Evolutionary conservation across 495 filamentous ascomycete species (phyloP).

Genomic region (Lophium mytilinum): DNA sequence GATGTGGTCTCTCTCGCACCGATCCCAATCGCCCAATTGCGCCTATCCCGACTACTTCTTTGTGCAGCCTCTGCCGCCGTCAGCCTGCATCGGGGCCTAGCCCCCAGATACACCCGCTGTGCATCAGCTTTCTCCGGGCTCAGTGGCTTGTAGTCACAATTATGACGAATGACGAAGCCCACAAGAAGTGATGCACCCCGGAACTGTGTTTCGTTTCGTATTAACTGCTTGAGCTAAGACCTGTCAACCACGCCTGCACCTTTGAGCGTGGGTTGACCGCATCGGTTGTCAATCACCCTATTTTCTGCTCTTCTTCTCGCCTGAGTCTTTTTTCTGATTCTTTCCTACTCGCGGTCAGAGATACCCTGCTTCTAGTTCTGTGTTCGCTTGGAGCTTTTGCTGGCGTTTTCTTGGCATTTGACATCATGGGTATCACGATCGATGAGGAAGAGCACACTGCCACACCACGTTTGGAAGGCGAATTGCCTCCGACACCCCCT

Average conservation of each 20-base stretch:
- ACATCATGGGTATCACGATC: constrained; percentile 7
- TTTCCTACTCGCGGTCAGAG: not conserved
- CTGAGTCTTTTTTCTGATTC: not conserved
- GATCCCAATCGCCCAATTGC: not conserved
- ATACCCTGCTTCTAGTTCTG: not conserved
- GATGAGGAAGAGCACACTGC: constrained; percentile 3
- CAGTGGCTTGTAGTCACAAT: constrained; percentile 11
- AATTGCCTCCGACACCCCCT: constrained; percentile 23
- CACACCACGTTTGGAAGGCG: not conserved
- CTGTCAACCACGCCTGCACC: not conserved
- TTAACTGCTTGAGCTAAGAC: constrained; percentile 4
- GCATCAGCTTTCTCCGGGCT: constrained; percentile 17
- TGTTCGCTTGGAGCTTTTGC: not conserved
- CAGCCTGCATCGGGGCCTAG: not conserved
- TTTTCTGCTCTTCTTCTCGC: not conserved
- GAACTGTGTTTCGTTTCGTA: not conserved
- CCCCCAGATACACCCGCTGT: not conserved
- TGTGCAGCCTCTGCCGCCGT: not conserved
- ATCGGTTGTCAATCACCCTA: not conserved
- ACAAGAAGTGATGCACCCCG: not conserved
- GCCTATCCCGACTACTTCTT: not conserved
- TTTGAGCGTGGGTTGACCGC: not conserved
- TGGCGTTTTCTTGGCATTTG: not conserved
- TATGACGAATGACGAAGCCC: constrained; percentile 24
- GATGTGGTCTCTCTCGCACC: not conserved